These are phyloP conservation scores for Debaryomyces psychrophilus DNA, from an alignment of 1,139 yeast genomes.

Conservation along the genomic window DNA sequence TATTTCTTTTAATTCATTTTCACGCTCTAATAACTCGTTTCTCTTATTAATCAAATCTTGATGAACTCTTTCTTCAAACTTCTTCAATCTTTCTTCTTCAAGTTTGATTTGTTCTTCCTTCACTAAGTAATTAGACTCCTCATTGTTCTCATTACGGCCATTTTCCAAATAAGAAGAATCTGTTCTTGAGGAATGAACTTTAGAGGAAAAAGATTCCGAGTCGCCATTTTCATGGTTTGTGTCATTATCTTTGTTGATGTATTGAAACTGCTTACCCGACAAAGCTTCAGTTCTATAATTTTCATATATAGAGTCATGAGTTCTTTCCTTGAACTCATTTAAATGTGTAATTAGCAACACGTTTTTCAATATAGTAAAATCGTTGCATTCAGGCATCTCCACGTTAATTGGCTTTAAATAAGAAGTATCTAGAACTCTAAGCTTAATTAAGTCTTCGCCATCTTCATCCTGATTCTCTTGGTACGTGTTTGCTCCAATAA, in stretches of 20 bases:
- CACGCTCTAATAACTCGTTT: slow-evolving; percentile 83
- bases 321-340: slow-evolving; percentile 72
- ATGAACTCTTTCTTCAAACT: slow-evolving; percentile 86
- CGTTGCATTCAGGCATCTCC: slow-evolving; percentile 61
- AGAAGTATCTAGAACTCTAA: slow-evolving; percentile 41
- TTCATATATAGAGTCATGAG: slow-evolving; percentile 70
- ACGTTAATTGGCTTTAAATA: slow-evolving; percentile 47
- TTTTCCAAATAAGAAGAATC: slow-evolving; percentile 6
- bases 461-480: slow-evolving; percentile 41
- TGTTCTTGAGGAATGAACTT: slow-evolving; percentile 8
- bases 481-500: slow-evolving; percentile 49
- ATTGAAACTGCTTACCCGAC: slow-evolving; percentile 51
- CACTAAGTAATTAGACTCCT: slow-evolving; percentile 53
- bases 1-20: slow-evolving; percentile 81
- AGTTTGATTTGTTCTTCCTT: slow-evolving; percentile 81
- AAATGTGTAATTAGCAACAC: slow-evolving; percentile 75
- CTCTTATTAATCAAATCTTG: slow-evolving; percentile 84
- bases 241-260: slow-evolving; percentile 27
- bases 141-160: slow-evolving; percentile 18
- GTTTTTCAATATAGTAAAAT: slow-evolving; percentile 66
- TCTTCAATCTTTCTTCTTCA: slow-evolving; percentile 77
- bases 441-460: slow-evolving; percentile 41
- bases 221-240: slow-evolving; percentile 7
- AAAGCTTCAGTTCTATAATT: slow-evolving; percentile 71
- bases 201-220: slow-evolving; percentile 9